Base-by-base conservation (phyloP, 1,139 yeast species). In the Saccharomyces hybrid region DNA sequence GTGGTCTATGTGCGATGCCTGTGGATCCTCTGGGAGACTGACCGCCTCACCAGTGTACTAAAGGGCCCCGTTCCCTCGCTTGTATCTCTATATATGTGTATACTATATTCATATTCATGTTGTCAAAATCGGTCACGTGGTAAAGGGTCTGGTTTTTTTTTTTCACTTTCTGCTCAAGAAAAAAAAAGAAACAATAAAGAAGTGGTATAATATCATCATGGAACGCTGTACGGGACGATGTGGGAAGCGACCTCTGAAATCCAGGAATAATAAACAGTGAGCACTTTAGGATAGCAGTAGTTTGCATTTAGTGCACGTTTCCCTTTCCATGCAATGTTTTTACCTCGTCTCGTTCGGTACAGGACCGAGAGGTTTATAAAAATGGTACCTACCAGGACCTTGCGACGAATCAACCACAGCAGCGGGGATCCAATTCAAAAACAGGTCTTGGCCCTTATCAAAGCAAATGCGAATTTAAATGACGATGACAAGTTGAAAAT, bases 1-100 rank as follows among this genome's bases (percentile, higher is more conserved):
- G 47, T 54, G 59, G 57, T 49, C 54, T 4, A 42, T 42, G 13
- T 64, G 68, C 31, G 25, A 49, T 3, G 31, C 38, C 7, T 64
- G 68, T 46, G 47, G 52, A 7, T 13, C 44, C 20, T 38, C 44
- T 11, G 20, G 20, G 4, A n/a, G n/a, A 8, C 7, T 38, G 26
- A 38, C 44, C 5, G 44, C 44, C 13, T 11, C 13, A 6, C 25
- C 44, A 38, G 44, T 38, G 44, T 38, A 38, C 25, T 38, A 20
- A 20, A n/a, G 11, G 44, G 13, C 25, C 42, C 23, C n/a, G 20
- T n/a, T 11, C 26, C 20, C 3, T 9, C 6, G 4, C 26, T 16
- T 38, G 16, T 9, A 16, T 38, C 8, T 20, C 8, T 38, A 38
- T 38, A 38, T 38, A 38, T 16, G 20, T 16, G 20, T 16, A 9